Conservation (phyloP, 1,139 yeast genomes). For the Kodamaea arcana region DNA sequence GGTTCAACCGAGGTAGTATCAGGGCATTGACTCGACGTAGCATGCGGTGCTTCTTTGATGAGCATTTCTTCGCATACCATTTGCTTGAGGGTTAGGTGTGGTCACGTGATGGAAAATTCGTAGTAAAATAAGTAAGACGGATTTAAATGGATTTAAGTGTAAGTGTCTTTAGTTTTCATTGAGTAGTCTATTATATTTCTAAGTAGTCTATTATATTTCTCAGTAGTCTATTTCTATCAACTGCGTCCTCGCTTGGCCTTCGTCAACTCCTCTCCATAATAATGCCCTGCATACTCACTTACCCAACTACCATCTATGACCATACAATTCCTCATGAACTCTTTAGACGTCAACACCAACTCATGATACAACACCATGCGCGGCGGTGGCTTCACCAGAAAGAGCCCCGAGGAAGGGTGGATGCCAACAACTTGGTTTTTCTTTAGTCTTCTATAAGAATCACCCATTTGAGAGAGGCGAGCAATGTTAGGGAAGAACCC, state of each 20-base stretch:
- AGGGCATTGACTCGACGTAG: too few relatives aligned
- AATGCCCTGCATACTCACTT: constrained; percentile 62
- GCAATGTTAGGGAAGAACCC: constrained; percentile 87
- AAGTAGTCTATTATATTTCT: too few relatives aligned
- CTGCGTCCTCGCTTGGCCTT: neutral
- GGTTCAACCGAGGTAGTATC: too few relatives aligned
- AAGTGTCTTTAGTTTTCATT: too few relatives aligned
- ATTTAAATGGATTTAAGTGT: too few relatives aligned
- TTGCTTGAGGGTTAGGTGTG: too few relatives aligned
- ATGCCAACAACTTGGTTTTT: constrained; percentile 64
- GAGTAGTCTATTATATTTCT: too few relatives aligned
- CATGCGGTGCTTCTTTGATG: too few relatives aligned
- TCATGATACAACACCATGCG: constrained; percentile 75
- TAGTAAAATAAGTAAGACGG: too few relatives aligned
- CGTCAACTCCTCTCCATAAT: constrained; percentile 14
- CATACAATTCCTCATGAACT: constrained; percentile 85
- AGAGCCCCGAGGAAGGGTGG: constrained; percentile 78
- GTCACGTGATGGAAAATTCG: too few relatives aligned
- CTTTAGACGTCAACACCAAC: constrained; percentile 79
- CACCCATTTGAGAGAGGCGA: constrained; percentile 65
- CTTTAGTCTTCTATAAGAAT: constrained; percentile 59
- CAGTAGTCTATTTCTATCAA: too few relatives aligned
- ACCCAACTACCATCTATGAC: constrained; percentile 67
- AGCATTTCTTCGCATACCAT: too few relatives aligned
- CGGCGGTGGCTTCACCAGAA: constrained; percentile 63